Conservation (phyloP, 2,329 filamentous ascomycete genomes). For the Immersiporthe knoxdaviesiana region DNA sequence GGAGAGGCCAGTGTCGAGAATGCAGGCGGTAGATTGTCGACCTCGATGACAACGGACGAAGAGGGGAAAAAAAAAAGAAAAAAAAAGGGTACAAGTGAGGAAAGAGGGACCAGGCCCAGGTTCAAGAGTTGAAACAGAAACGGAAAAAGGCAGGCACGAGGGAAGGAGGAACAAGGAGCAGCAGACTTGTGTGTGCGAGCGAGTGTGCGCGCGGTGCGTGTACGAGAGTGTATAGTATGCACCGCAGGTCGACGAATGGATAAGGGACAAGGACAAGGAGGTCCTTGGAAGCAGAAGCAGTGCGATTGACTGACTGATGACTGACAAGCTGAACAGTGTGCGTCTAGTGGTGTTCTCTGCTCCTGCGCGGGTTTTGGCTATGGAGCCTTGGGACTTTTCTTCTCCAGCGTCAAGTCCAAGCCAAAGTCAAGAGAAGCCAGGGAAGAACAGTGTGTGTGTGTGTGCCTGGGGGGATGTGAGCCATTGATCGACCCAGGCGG, state of each 20-base stretch:
- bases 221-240: not conserved
- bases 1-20: not conserved
- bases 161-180: constrained; percentile 23
- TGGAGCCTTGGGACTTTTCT: not conserved
- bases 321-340: not conserved
- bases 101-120: not conserved
- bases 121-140: constrained; percentile 21
- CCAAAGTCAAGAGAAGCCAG: not conserved
- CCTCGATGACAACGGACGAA: constrained; percentile 11
- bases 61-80: not conserved
- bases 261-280: constrained; percentile 13
- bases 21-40: constrained; percentile 1
- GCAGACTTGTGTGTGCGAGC: not conserved
- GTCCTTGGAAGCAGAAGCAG: not conserved
- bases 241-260: not conserved
- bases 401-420: not conserved
- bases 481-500: constrained; percentile 19
- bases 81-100: constrained; percentile 2
- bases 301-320: not conserved
- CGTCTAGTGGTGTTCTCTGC: not conserved
- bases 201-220: not conserved
- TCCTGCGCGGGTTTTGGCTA: not conserved
- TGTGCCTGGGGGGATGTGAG: constrained; percentile 17
- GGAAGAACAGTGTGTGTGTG: not conserved
- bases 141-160: constrained; percentile 5